These are phyloP conservation scores for Intubia oerlemansii DNA, from an alignment of 2,329 filamentous ascomycete genomes.

Conservation along the genomic window DNA sequence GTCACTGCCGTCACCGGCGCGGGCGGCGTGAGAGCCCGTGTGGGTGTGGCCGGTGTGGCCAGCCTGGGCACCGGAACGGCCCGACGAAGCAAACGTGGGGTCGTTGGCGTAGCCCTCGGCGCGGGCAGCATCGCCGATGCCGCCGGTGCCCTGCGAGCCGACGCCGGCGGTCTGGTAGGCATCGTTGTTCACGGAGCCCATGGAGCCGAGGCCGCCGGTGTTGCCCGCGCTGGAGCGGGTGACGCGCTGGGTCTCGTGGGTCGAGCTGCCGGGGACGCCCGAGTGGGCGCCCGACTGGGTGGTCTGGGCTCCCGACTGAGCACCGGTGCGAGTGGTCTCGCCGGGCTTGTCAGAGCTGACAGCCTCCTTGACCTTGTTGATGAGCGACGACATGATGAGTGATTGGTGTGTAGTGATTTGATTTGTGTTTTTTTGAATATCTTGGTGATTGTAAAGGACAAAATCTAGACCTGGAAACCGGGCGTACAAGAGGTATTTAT, in stretches of 20 bases:
- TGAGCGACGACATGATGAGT: conserved; percentile 30
- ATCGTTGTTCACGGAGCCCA: too few relatives aligned
- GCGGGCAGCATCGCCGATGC: conserved; percentile 4
- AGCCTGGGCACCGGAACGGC: conserved; percentile 10
- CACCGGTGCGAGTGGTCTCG: too few relatives aligned
- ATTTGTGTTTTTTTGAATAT: background rate
- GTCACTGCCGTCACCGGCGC: too few relatives aligned
- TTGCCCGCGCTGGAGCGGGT: conserved; percentile 20
- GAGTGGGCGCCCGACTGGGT: too few relatives aligned
- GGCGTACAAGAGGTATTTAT: too few relatives aligned
- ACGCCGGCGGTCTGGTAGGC: too few relatives aligned
- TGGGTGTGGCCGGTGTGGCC: background rate
- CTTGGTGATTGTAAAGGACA: too few relatives aligned
- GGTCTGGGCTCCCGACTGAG: too few relatives aligned
- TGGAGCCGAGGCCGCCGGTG: conserved; percentile 9
- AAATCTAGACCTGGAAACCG: too few relatives aligned
- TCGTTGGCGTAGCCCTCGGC: background rate
- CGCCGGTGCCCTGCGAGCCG: too few relatives aligned
- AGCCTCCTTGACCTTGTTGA: conserved; percentile 39
- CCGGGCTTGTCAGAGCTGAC: conserved; percentile 15
- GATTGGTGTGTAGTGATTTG: conserved; percentile 1
- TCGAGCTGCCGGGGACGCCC: too few relatives aligned
- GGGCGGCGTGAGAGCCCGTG: too few relatives aligned
- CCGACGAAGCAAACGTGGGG: conserved; percentile 23
- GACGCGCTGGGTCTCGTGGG: background rate